phyloP scores from a whole-genome alignment of 2,329 filamentous ascomycete species.

The Uncinocarpus reesii region DNA sequence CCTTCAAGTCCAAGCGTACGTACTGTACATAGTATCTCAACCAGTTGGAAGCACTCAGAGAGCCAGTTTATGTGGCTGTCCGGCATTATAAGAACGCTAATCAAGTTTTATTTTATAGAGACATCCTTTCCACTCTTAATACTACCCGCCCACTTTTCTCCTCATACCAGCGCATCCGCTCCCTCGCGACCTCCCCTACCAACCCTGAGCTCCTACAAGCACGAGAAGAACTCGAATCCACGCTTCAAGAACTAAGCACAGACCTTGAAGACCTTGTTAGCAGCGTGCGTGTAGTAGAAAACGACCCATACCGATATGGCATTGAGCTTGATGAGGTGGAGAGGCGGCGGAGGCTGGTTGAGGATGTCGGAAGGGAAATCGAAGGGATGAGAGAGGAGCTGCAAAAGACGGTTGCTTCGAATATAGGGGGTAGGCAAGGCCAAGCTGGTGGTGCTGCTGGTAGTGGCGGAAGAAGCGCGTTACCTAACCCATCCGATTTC shows the following conservation, averaged over 20 bases:
- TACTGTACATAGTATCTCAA: no score
- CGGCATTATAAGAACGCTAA: conserved; percentile 2
- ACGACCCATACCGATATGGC: conserved; percentile 76
- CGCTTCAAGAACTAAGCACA: conserved; percentile 62
- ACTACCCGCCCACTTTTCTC: conserved; percentile 77
- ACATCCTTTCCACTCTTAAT: conserved; percentile 74
- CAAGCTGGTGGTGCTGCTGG: conserved; percentile 26
- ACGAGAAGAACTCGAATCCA: conserved; percentile 66
- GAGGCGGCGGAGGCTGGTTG: conserved; percentile 69
- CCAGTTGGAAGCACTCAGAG: no score
- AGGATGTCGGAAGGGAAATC: conserved; percentile 80
- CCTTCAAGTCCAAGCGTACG: conserved; percentile 41
- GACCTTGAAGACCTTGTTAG: conserved; percentile 83
- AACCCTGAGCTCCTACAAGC: conserved; percentile 61
- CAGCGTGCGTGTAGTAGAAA: conserved; percentile 77
- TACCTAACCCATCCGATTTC: conserved; percentile 52
- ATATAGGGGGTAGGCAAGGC: background rate
- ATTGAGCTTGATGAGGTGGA: conserved; percentile 72
- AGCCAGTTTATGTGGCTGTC: no score
- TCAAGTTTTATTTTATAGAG: conserved; percentile 45
- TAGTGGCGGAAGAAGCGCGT: conserved; percentile 34
- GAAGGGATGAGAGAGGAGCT: conserved; percentile 83
- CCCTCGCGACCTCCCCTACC: conserved; percentile 58
- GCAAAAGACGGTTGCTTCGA: conserved; percentile 36
- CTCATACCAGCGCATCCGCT: conserved; percentile 91